Evolutionary conservation across 2,329 filamentous ascomycete genomes (phyloP), one percentile per base, ranked within the genome.

Genomic region (Talaromyces marneffei): DNA sequence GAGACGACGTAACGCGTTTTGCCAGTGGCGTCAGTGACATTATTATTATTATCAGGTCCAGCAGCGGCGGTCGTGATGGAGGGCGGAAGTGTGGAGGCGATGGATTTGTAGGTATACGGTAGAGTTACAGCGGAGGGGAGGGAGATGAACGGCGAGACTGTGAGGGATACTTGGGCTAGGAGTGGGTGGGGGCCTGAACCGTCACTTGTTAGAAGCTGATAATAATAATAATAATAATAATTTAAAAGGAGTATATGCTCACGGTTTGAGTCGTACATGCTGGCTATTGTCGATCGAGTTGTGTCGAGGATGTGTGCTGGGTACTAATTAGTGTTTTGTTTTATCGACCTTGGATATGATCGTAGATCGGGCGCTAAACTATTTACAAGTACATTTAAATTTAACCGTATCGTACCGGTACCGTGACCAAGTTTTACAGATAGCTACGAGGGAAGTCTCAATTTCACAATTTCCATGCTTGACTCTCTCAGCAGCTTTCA

Each of bases 21-120:
- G 61, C 68, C 68, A 57, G 77, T 72, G 18, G 74, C 68, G 66
- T 79, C 72, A 62, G 69, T 74, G 46, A 75, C 74, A 62, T 83
- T 78, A 18, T 75, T 74, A 62, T 83, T 78, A 18, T 35, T 23
- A 5, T 54, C 29, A 9, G 33, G 12, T 25, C 25, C 25, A 7
- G 31, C 46, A 3, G 53, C 9, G 9, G 25, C 25, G 62, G 82
- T 82, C 7, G 86, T 83, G 35, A 85, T 82, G 1, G 90, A 89
- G 1, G 86, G 86, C 0, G 94, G 93, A 0, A 97, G 85, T 2
- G 91, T 89, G 0, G 91, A 93, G 0, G 93, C 91, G 71, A 97
- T 88, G 10, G 87, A 84, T 73, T 92, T 93, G 83, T 97, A 97
- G 68, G 91, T 96, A 80, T 97, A 97, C 25, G 94, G 93, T 7